Conservation (phyloP, 2,329 filamentous ascomycete genomes). For the Lasiodiplodia hormozganensis region DNA sequence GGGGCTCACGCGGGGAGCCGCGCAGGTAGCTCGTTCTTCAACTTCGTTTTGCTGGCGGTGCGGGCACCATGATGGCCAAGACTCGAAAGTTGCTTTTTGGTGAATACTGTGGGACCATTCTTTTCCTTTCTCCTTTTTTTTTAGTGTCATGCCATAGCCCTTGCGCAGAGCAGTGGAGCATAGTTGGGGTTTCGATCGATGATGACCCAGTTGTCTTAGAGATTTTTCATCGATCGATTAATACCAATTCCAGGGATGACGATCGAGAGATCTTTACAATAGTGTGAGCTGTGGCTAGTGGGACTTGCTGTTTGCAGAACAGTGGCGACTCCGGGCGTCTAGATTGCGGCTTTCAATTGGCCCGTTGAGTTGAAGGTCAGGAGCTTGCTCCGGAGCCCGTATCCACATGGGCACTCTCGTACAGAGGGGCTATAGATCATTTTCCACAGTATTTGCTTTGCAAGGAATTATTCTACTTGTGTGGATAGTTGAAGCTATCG, state of each 20-base stretch:
- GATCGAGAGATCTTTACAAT: background rate
- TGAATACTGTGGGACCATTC: background rate
- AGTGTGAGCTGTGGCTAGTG: background rate
- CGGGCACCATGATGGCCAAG: background rate
- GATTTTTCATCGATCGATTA: background rate
- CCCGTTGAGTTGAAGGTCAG: background rate
- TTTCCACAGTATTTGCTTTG: no score
- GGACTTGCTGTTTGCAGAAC: background rate
- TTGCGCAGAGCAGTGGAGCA: no score
- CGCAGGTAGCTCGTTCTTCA: background rate
- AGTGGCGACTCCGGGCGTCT: background rate
- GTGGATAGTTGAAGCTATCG: no score
- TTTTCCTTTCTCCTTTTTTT: background rate
- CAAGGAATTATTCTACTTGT: no score
- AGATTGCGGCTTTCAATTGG: no score
- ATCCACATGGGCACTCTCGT: no score
- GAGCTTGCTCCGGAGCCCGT: background rate
- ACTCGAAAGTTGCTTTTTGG: background rate
- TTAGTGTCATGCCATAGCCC: background rate
- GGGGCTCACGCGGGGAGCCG: background rate
- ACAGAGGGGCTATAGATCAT: no score
- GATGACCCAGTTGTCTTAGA: background rate
- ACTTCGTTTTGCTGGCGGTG: background rate
- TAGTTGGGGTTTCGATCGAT: background rate
- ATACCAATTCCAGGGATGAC: background rate